These are phyloP conservation scores for Chytriomyces hyalinus DNA, from an alignment of 192 early-diverging fungal species.

Conservation along the genomic window DNA sequence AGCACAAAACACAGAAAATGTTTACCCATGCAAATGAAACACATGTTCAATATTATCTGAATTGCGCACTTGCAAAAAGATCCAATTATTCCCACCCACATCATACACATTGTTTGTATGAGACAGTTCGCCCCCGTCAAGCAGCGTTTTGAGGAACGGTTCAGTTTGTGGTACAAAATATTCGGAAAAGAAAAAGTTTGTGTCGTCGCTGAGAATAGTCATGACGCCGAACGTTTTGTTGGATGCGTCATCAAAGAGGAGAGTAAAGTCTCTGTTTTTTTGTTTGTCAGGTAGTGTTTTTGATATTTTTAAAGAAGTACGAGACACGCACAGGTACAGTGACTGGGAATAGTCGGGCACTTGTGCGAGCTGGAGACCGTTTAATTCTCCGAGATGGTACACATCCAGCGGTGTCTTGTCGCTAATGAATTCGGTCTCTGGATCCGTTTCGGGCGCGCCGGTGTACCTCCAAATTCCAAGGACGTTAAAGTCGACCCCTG, in stretches of 20 bases:
- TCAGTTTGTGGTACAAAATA: not conserved
- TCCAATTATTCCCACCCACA: constrained; percentile 7
- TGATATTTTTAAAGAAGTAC: not conserved
- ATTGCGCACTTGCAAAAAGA: constrained; percentile 3
- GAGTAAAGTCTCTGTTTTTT: not conserved
- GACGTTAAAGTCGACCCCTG: not conserved
- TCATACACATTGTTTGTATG: not conserved
- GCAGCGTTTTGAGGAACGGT: constrained; percentile 6
- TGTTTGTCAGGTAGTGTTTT: no score
- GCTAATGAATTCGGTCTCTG: not conserved
- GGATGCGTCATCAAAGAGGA: constrained; percentile 2
- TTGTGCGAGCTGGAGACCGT: constrained; percentile 5
- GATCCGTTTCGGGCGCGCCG: not conserved
- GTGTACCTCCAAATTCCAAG: constrained; percentile 17
- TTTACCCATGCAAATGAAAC: constrained; percentile 29
- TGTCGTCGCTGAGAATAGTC: constrained; percentile 5
- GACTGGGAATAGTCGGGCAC: not conserved
- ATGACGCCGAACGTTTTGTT: not conserved
- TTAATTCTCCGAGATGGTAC: constrained; percentile 26
- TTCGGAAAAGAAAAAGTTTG: constrained; percentile 11
- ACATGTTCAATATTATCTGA: constrained; percentile 21
- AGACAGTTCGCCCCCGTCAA: not conserved
- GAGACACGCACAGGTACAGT: constrained; percentile 5
- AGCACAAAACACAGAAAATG: not conserved
- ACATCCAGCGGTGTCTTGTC: constrained; percentile 9